These are phyloP conservation scores for Malus sieversii DNA, from an alignment of 306 rosid species.

Conservation along the genomic window DNA sequence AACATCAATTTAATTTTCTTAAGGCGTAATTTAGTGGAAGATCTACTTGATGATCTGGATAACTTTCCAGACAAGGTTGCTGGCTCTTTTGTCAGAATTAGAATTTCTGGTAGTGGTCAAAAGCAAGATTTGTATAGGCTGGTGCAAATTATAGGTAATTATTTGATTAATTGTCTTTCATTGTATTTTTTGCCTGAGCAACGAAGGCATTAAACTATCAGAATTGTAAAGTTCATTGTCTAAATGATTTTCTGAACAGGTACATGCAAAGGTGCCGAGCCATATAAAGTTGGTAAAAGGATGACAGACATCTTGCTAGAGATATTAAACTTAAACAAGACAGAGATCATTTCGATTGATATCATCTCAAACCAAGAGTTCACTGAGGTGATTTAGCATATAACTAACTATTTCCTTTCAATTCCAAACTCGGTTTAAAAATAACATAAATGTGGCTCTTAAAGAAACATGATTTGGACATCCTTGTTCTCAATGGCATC, in stretches of 20 bases:
- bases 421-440: neutral
- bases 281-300: slow-evolving; percentile 98
- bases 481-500: slow-evolving; percentile 12
- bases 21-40: slow-evolving; percentile 89
- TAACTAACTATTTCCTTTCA: neutral
- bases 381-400: slow-evolving; percentile 70
- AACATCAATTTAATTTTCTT: slow-evolving; percentile 86
- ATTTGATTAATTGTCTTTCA: slow-evolving; percentile 15
- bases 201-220: slow-evolving; percentile 11
- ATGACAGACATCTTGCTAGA: slow-evolving; percentile 69
- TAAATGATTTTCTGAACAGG: slow-evolving; percentile 49
- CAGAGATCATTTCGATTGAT: slow-evolving; percentile 82
- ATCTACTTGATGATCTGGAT: slow-evolving; percentile 71
- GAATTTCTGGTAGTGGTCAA: slow-evolving; percentile 94
- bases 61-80: slow-evolving; percentile 68
- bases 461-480: neutral
- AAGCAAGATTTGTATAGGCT: slow-evolving; percentile 98
- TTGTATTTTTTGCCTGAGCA: neutral
- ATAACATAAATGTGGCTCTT: slow-evolving; percentile 2
- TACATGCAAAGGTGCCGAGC: slow-evolving; percentile 88
- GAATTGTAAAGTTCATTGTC: slow-evolving; percentile 2
- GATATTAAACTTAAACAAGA: slow-evolving; percentile 95
- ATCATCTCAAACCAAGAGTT: slow-evolving; percentile 98
- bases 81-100: slow-evolving; percentile 91
- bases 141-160: slow-evolving; percentile 94